Conservation (phyloP, 306 rosid species). For the Rosa rugosa region DNA sequence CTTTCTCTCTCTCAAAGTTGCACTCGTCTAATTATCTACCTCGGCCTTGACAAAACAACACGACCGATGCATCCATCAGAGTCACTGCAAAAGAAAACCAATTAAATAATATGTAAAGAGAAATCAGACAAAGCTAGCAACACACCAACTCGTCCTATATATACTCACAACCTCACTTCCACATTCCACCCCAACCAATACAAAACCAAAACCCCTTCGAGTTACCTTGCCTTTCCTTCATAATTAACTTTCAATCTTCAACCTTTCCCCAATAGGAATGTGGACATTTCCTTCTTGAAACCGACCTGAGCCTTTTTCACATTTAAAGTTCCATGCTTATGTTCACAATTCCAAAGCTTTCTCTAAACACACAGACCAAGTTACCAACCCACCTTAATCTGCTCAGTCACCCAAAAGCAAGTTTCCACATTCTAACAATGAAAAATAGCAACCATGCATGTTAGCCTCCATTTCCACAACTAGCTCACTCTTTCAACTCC, state of each 20-base stretch:
- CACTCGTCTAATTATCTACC: slow-evolving; percentile 58
- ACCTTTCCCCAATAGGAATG: neutral
- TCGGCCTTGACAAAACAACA: slow-evolving; percentile 95
- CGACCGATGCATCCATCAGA: slow-evolving; percentile 82
- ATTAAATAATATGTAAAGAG: neutral
- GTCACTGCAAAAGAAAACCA: slow-evolving; percentile 34
- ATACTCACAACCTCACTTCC: neutral
- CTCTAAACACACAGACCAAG: slow-evolving; percentile 13
- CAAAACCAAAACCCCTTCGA: neutral
- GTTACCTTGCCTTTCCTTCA: neutral
- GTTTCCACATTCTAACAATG: slow-evolving; percentile 20
- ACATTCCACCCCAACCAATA: neutral
- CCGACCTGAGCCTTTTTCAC: slow-evolving; percentile 14
- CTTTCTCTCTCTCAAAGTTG: slow-evolving; percentile 10
- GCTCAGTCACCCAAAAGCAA: slow-evolving; percentile 1
- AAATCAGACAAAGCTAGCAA: neutral
- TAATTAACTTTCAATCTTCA: neutral
- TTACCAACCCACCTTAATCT: slow-evolving; percentile 17
- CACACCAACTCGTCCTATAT: slow-evolving; percentile 1
- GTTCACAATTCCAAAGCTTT: slow-evolving; percentile 20
- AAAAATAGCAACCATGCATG: slow-evolving; percentile 24
- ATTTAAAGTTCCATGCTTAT: slow-evolving; percentile 24
- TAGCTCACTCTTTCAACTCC: slow-evolving; percentile 6
- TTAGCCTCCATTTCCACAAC: slow-evolving; percentile 11
- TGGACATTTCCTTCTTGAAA: slow-evolving; percentile 7